Percentiles rank a stretch among this genome's conserved stretches.
phyloP scores from a whole-genome alignment of 169 alveolate species.

The Theileria parva region DNA sequence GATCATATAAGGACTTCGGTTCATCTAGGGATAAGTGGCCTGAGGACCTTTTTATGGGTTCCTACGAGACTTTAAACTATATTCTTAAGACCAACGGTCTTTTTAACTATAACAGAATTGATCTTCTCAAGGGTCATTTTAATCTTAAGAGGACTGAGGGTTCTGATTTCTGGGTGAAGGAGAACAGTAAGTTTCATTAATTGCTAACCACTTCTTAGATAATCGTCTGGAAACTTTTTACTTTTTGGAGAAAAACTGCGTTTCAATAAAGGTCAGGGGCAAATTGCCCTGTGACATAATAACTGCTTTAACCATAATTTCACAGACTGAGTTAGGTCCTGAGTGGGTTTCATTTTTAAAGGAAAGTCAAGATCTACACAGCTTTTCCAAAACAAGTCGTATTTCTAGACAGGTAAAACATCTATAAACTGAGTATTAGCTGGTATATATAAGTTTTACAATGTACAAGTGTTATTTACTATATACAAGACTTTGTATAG shows the following conservation, averaged over 20 bases:
- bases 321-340: slow-evolving; percentile 47
- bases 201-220: background rate
- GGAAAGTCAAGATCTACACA: slow-evolving; percentile 37
- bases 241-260: slow-evolving; percentile 37
- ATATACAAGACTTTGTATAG: too few relatives aligned
- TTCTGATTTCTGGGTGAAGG: background rate
- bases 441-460: background rate
- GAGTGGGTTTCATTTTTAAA: slow-evolving; percentile 66
- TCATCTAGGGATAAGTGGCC: background rate
- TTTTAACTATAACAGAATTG: background rate
- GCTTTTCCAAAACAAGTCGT: slow-evolving; percentile 35
- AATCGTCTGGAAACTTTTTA: slow-evolving; percentile 36
- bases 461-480: too few relatives aligned
- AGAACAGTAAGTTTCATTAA: background rate
- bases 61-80: background rate
- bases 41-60: background rate
- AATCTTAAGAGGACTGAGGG: background rate
- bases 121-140: background rate
- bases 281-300: slow-evolving; percentile 39
- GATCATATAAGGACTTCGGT: background rate
- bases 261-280: slow-evolving; percentile 59
- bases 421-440: background rate
- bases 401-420: slow-evolving; percentile 20
- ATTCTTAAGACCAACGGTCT: background rate
- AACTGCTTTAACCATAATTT: slow-evolving; percentile 31